Base-by-base conservation (phyloP, 352 stramenopile genomes). In the Phytopythium ostracodes region DNA sequence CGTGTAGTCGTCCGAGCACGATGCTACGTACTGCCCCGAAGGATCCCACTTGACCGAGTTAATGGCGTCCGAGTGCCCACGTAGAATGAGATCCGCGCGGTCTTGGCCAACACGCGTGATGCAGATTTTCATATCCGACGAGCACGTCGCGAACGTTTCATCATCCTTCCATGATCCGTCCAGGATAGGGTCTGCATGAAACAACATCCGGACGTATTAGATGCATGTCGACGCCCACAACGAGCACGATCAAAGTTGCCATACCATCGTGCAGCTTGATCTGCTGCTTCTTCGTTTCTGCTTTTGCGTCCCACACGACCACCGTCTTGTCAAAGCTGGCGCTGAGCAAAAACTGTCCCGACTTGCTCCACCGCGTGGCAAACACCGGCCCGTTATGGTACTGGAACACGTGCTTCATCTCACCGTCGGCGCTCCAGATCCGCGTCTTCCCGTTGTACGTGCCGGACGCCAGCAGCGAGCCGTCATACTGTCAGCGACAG, bases 41-140 rank as follows among this genome's bases (percentile, higher is more conserved):
- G 96, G 94, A 77, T 98, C 94, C 97, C 97, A 99, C 66, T 98
- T 98, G 50, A 99, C 96, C 36, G 96, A 97, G 75, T 99, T 99
- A 50, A 99, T 98, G 70, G 98, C 97, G 47, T 99, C 96, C 18
- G 80, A 92, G 79, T 99, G 97, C 24, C 96, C 96, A 44, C 78
- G 81, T 56, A 98, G 85, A 22, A 92, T 87, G 47, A 93, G 71
- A n/a, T 97, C 81, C 25, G 71, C 87, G 66, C 79, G 76, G 27
- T 65, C 59, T 53, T 88, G 73, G 40, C 91, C 94, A 2, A 98
- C 90, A 40, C 83, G 81, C 64, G 89, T 91, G 68, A 98, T 87
- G 58, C 92, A 96, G 59, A 96, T 93, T 59, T 77, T 90, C 71
- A 86, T 95, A 66, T 99, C 96, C 0, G 96, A 98, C 8, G 93